These are phyloP conservation scores for Wickerhamomyces sp. DNA, from an alignment of 1,139 yeast species.

Conservation along the genomic window DNA sequence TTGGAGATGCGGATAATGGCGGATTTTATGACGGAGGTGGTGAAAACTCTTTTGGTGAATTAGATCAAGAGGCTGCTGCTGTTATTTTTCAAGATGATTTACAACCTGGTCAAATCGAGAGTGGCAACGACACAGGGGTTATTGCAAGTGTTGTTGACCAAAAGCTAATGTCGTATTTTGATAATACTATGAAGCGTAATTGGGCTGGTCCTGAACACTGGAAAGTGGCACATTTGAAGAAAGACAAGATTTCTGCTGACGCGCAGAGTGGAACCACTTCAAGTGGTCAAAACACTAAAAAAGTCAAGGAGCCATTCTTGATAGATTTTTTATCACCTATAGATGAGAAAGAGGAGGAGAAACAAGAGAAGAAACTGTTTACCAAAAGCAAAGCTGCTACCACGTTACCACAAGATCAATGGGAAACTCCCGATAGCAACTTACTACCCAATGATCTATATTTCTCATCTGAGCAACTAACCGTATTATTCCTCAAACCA, in stretches of 20 bases:
- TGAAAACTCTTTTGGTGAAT: conserved; percentile 24
- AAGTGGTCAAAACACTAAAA: conserved; percentile 18
- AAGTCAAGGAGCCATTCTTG: conserved; percentile 31
- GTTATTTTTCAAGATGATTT: conserved; percentile 20
- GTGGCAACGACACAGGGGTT: conserved; percentile 22
- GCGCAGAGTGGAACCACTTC: conserved; percentile 14
- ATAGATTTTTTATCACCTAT: conserved; percentile 47
- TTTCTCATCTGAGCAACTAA: conserved; percentile 64
- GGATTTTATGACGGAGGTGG: conserved; percentile 21
- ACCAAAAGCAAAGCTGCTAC: conserved; percentile 39
- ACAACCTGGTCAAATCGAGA: conserved; percentile 13
- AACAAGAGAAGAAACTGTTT: conserved; percentile 41
- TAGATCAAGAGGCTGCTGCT: conserved; percentile 33
- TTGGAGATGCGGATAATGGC: conserved; percentile 18
- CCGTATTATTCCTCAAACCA: conserved; percentile 69
- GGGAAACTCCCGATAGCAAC: conserved; percentile 37
- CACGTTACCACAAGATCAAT: conserved; percentile 39
- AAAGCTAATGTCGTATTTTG: conserved; percentile 77
- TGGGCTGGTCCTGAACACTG: conserved; percentile 97
- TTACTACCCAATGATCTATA: conserved; percentile 71
- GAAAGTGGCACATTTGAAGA: conserved; percentile 66
- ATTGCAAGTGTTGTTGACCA: conserved; percentile 45
- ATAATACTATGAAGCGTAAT: conserved; percentile 58
- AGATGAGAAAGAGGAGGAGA: conserved; percentile 34
- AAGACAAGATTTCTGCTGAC: conserved; percentile 15